phyloP scores from a whole-genome alignment of 2,329 filamentous ascomycete genomes.

The Colletotrichum lentis region DNA sequence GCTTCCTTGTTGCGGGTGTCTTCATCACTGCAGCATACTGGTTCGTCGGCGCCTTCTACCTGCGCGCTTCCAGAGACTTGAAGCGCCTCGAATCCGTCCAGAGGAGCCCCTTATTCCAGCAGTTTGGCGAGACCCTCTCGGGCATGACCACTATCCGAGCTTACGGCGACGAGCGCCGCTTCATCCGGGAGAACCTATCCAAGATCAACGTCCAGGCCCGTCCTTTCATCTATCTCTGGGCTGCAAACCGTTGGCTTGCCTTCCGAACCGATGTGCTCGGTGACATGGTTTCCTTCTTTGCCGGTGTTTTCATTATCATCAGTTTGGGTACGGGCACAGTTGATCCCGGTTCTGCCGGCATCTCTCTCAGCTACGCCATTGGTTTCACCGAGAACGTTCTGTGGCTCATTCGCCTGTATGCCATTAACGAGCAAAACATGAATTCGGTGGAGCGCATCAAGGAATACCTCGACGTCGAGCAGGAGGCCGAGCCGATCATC shows the following conservation, averaged over 20 bases:
- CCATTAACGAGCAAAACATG: slow-evolving; percentile 98
- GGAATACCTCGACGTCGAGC: slow-evolving; percentile 95
- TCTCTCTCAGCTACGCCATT: slow-evolving; percentile 94
- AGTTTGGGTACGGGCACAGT: slow-evolving; percentile 74
- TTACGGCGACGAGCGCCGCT: slow-evolving; percentile 91
- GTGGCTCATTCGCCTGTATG: slow-evolving; percentile 94
- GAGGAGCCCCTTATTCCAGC: slow-evolving; percentile 93
- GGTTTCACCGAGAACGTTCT: slow-evolving; percentile 96
- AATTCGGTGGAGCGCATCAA: slow-evolving; percentile 98
- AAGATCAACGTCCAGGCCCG: slow-evolving; percentile 91
- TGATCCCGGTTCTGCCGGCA: slow-evolving; percentile 89
- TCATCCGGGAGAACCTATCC: slow-evolving; percentile 87
- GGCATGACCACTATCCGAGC: slow-evolving; percentile 97
- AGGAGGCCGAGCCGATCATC: slow-evolving; percentile 83
- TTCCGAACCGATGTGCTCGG: slow-evolving; percentile 91
- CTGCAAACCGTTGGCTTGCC: slow-evolving; percentile 93
- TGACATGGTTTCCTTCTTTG: slow-evolving; percentile 91
- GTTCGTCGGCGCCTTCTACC: slow-evolving; percentile 84
- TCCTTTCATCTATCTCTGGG: slow-evolving; percentile 97
- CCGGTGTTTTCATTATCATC: slow-evolving; percentile 87
- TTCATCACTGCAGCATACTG: slow-evolving; percentile 88
- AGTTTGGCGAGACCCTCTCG: slow-evolving; percentile 93
- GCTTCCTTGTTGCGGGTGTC: slow-evolving; percentile 84
- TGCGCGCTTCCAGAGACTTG: slow-evolving; percentile 90
- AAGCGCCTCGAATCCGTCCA: slow-evolving; percentile 95